A percentile compares a stretch with the other conserved stretches of the same genome.
Evolutionary conservation across 495 filamentous ascomycete genomes (phyloP).

Genomic region (Jackrogersella multiformis): DNA sequence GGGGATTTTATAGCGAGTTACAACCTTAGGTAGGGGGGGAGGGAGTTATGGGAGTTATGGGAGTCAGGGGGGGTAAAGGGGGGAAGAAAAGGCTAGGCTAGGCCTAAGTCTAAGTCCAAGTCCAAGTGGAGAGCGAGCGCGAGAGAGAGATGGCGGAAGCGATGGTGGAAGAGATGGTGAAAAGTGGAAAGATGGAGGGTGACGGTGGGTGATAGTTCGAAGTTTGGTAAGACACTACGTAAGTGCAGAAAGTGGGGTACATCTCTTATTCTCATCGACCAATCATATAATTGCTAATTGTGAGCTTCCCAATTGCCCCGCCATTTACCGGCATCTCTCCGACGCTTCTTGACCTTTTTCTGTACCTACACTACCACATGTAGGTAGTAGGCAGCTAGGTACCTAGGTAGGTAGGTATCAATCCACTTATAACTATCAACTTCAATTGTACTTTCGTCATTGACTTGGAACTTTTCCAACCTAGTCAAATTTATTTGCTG

Average conservation of each 20-base stretch:
- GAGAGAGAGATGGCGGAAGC: too few species aligned
- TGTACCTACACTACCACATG: neutral
- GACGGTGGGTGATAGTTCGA: neutral
- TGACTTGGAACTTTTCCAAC: neutral
- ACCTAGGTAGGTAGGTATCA: too few species aligned
- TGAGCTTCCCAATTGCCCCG: constrained; percentile 32
- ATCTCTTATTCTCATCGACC: constrained; percentile 7
- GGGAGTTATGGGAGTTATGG: neutral
- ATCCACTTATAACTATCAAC: too few species aligned
- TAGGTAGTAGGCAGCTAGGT: too few species aligned
- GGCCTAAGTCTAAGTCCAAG: too few species aligned
- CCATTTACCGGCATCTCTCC: constrained; percentile 41
- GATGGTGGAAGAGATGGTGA: constrained; percentile 1
- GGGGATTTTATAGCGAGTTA: constrained; percentile 32
- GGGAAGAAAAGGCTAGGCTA: too few species aligned
- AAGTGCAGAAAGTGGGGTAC: constrained; percentile 33
- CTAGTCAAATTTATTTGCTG: neutral
- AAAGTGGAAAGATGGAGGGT: constrained; percentile 8
- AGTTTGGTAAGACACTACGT: constrained; percentile 26
- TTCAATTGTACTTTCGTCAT: neutral
- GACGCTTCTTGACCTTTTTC: constrained; percentile 8
- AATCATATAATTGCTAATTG: constrained; percentile 40
- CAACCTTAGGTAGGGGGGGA: too few species aligned
- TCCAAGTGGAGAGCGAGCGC: too few species aligned
- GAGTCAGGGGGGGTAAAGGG: too few species aligned